These are phyloP conservation scores for Besnoitia besnoiti DNA, from an alignment of 169 alveolate species.

Conservation along the genomic window DNA sequence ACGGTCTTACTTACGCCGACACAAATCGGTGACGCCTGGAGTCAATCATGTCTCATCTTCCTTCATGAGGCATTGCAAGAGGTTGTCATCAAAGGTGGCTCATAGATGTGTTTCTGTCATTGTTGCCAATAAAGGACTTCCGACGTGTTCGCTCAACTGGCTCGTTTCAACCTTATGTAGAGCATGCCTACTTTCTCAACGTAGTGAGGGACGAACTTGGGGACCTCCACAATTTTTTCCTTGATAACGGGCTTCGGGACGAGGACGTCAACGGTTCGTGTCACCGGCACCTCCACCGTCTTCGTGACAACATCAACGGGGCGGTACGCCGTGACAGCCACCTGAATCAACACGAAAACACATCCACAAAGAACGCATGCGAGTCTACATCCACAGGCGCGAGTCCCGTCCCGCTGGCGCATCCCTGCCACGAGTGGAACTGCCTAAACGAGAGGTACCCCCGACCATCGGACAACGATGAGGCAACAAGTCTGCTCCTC, in stretches of 20 bases:
- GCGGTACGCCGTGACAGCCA: conserved; percentile 88
- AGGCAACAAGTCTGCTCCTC: too few species aligned
- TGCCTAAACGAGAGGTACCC: too few species aligned
- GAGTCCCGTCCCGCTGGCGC: neutral
- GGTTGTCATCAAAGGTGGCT: neutral
- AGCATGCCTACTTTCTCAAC: conserved; percentile 76
- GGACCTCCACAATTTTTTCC: conserved; percentile 87
- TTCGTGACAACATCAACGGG: conserved; percentile 82
- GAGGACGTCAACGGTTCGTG: conserved; percentile 48
- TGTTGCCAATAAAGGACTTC: neutral
- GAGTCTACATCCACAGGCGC: neutral
- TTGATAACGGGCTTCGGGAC: conserved; percentile 83
- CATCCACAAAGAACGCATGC: neutral
- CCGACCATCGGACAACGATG: too few species aligned
- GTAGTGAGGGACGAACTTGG: conserved; percentile 84
- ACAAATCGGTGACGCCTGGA: too few species aligned
- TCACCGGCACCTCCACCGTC: conserved; percentile 69
- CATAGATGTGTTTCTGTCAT: neutral
- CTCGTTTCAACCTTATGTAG: too few species aligned
- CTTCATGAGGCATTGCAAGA: too few species aligned
- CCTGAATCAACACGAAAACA: conserved; percentile 70
- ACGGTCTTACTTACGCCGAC: too few species aligned
- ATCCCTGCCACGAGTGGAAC: neutral
- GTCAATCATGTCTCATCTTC: too few species aligned
- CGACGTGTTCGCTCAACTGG: too few species aligned